Evolutionary conservation across 352 stramenopile species (phyloP).

Genomic region (Elongisporangium undulatum): DNA sequence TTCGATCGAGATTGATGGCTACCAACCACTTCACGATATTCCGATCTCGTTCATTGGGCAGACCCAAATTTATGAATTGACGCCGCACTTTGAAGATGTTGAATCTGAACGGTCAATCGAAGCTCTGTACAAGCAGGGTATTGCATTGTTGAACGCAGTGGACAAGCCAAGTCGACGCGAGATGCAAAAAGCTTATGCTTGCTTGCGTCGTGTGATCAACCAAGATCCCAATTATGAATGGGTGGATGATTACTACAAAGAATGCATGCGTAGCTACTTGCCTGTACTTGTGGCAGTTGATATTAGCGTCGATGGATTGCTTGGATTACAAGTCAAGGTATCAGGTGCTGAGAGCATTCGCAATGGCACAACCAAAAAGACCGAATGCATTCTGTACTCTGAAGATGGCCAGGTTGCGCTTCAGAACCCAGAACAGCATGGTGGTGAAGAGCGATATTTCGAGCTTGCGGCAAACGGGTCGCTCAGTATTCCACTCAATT

Average conservation of each 20-base stretch:
- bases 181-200: slow-evolving; percentile 71
- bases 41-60: slow-evolving; percentile 63
- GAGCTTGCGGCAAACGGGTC: slow-evolving; percentile 41
- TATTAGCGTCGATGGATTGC: slow-evolving; percentile 65
- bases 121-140: slow-evolving; percentile 61
- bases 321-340: slow-evolving; percentile 76
- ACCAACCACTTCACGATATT: slow-evolving; percentile 57
- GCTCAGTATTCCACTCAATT: slow-evolving; percentile 69
- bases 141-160: slow-evolving; percentile 59
- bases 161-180: slow-evolving; percentile 51
- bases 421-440: slow-evolving; percentile 56
- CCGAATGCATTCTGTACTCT: slow-evolving; percentile 67
- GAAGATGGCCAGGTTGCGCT: slow-evolving; percentile 33
- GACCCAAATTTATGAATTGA: slow-evolving; percentile 76
- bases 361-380: slow-evolving; percentile 77
- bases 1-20: slow-evolving; percentile 75
- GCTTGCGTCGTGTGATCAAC: slow-evolving; percentile 61
- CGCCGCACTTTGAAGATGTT: slow-evolving; percentile 67
- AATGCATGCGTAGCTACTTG: slow-evolving; percentile 64
- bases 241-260: slow-evolving; percentile 77
- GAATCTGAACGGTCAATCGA: slow-evolving; percentile 62
- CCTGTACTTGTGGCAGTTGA: slow-evolving; percentile 66
- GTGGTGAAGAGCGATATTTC: slow-evolving; percentile 46
- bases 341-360: slow-evolving; percentile 65
- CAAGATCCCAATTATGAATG: slow-evolving; percentile 77